Base-by-base conservation (phyloP, 495 filamentous ascomycete genomes). In the Bathelium albidoporum region DNA sequence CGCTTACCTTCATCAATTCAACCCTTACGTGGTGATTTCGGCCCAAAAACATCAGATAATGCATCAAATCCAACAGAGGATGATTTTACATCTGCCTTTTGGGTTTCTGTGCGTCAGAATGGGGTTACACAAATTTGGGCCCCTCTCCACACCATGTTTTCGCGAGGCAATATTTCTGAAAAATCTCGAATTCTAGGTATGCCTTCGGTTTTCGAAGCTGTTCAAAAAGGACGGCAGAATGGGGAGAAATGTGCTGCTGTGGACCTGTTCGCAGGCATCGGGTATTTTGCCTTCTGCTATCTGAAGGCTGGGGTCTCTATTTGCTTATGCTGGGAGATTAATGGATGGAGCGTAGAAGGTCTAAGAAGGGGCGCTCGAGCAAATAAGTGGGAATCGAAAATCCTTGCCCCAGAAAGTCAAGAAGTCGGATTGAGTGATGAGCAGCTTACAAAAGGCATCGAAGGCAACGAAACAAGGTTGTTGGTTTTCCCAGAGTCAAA, bases 61-160 rank as follows among this genome's bases (percentile, higher is more conserved):
- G 67, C 63, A 22, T 61, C 64, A 24, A 72, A 73, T 36, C 76
- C 76, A 2, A 72, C 60, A 36, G 52, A 24, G 16, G 41, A 67
- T 0, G 86, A 91, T 67, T 84, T 90, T 58, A 64, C 74, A 14
- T 49, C 69, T 16, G 87, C 89, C 0, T 86, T 95, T 66, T 97
- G 91, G 90, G 84, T 84, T 2, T 82, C 82, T 0, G 81, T 84
- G 5, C 82, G 77, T 28, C 92, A 96, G 71, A 89, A 93, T 70
- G 85, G 85, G 10, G 87, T 97, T 59, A 70, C 74, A n/a, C 92
- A 97, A 74, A 86, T 79, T 32, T 97, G 91, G 91, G 85, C 90
- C 2, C 92, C 92, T 16, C 74, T 83, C 0, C 89, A 89, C 75
- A 95, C 90, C 16, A 96, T 97, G 92, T 97, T 97, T 71, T 88